Percentiles rank a stretch among this genome's conserved stretches.
Evolutionary conservation across 495 filamentous ascomycete genomes (phyloP).

Genomic region (Neurospora sp.): DNA sequence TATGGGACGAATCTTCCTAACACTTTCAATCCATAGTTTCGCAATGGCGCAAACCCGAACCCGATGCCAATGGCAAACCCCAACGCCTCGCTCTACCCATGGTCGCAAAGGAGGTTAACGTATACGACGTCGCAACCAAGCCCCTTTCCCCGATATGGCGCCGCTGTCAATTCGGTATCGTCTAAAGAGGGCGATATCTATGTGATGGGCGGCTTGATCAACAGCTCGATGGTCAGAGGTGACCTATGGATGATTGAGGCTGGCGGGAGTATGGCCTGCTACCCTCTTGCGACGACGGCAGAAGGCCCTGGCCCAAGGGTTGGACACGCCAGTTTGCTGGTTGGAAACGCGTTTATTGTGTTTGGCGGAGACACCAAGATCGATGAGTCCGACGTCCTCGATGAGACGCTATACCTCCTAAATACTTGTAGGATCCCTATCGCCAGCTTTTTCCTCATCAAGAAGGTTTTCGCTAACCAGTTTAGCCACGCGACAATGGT

Average conservation of each 20-base stretch:
- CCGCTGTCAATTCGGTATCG: constrained; percentile 82
- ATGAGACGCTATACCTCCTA: constrained; percentile 91
- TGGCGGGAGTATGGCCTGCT: constrained; percentile 77
- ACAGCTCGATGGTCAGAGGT: constrained; percentile 88
- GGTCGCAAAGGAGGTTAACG: constrained; percentile 83
- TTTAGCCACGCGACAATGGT: constrained; percentile 94
- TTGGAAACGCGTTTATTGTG: constrained; percentile 98
- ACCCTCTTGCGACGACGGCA: constrained; percentile 79
- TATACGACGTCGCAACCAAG: constrained; percentile 74
- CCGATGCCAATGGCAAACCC: constrained; percentile 23
- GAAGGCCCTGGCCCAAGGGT: constrained; percentile 95
- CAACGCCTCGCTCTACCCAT: constrained; percentile 73
- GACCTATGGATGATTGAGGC: constrained; percentile 98
- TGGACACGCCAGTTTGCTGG: constrained; percentile 86
- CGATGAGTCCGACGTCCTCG: constrained; percentile 79
- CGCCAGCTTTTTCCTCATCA: background rate
- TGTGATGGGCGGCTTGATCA: constrained; percentile 93
- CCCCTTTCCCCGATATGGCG: constrained; percentile 94
- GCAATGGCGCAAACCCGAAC: constrained; percentile 26
- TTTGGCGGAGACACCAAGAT: constrained; percentile 98
- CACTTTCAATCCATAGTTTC: constrained; percentile 26
- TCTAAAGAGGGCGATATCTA: constrained; percentile 98
- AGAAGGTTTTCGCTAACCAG: constrained; percentile 13
- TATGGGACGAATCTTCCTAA: background rate
- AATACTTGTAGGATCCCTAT: constrained; percentile 73